phyloP scores from a whole-genome alignment of 306 rosid genomes.

The Castanea crenata region DNA sequence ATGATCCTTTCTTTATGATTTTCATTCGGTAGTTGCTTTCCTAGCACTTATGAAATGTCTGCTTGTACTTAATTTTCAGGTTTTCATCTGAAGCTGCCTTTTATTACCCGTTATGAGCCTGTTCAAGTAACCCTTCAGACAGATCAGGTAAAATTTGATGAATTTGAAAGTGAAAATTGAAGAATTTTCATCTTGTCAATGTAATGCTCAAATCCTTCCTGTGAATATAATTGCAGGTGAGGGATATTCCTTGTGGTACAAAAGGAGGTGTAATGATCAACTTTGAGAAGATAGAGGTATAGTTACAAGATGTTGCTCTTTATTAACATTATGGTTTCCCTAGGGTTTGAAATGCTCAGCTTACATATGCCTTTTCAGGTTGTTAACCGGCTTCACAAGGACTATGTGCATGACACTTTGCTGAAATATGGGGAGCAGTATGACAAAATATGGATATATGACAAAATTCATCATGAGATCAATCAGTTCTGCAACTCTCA shows the following conservation, averaged over 20 bases:
- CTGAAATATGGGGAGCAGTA: constrained; percentile 79
- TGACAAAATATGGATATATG: constrained; percentile 93
- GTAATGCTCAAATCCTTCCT: not conserved
- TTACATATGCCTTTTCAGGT: constrained; percentile 45
- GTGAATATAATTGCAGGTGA: constrained; percentile 51
- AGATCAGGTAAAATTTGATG: constrained; percentile 46
- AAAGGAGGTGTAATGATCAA: constrained; percentile 93
- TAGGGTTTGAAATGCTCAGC: not conserved
- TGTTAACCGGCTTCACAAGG: constrained; percentile 80
- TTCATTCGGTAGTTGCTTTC: not conserved
- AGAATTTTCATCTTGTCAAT: constrained; percentile 13
- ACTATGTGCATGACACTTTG: constrained; percentile 73
- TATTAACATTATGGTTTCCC: not conserved
- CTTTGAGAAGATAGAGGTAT: constrained; percentile 89
- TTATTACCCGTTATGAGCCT: constrained; percentile 76
- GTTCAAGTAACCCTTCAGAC: constrained; percentile 95
- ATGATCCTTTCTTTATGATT: not conserved
- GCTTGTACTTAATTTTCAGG: constrained; percentile 43
- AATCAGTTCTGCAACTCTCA: constrained; percentile 93
- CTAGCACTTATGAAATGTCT: not conserved
- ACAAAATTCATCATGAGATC: constrained; percentile 92
- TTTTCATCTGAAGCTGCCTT: constrained; percentile 83
- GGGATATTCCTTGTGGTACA: constrained; percentile 91
- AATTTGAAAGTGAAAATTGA: not conserved
- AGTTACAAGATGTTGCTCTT: constrained; percentile 2